Evolutionary conservation across 495 filamentous ascomycete species (phyloP), one percentile per base, ranked within the genome.

Genomic region (Coniosporium apollinis): DNA sequence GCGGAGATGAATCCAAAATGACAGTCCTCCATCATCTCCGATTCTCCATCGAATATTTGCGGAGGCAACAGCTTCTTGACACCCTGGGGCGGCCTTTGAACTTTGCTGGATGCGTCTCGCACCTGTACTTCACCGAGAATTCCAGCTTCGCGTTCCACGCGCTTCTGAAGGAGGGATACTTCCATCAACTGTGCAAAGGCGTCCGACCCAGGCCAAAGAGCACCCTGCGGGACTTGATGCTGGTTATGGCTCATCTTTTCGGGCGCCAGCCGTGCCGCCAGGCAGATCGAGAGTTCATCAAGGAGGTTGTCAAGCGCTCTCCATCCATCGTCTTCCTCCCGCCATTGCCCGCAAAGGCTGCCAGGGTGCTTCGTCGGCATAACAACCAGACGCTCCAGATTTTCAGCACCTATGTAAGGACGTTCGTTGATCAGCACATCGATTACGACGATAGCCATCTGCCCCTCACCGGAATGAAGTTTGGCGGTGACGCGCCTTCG

Each of bases 11-110:
- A 22, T 66, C 64, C 30, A 72, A 72, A 39, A 66, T 71, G 37
- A 71, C 76, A 7, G 68, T 82, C 0, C 60, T 79, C 0, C 79
- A 86, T 43, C 77, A 84, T 48, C 52, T 86, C 5, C 62, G 80
- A 8, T 85, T 84, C 42, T 82, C 79, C 0, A 79, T 86, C 28
- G 80, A 86, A 38, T 85, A 83, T 43, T 66, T 84, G 5, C 66
- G 77, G 19, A 59, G 77, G 9, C 73, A 82, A 41, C 49, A 65
- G 20, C 65, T 86, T 1, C 59, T 86, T 16, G 69, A 64, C 15
- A 38, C 58, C 7, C 45, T 48, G 7, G 80, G 79, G 16, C 60
- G 50, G 10, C 77, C 80, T 0, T 52, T 79, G 13, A 80, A 83
- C 44, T 82, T 84, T 44, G 68, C 79, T 0, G 67, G 69, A 1